Conservation (phyloP, 1,284 basidiomycete species). For the Austroboletus niveus region DNA sequence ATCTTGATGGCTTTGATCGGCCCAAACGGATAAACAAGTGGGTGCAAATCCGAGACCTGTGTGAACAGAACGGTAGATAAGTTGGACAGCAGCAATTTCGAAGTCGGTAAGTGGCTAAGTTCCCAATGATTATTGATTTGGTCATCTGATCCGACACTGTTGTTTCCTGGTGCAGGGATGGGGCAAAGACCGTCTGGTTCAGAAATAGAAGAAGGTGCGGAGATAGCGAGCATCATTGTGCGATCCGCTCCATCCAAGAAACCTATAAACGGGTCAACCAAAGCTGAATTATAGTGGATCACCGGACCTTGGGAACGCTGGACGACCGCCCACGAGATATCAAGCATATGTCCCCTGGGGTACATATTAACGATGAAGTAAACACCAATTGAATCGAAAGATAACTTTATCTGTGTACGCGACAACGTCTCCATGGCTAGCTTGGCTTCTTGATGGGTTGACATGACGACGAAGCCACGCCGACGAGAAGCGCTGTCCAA, state of each 20-base stretch:
- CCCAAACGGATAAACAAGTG: constrained; percentile 72
- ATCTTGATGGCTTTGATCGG: constrained; percentile 57
- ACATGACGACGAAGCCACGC: constrained; percentile 79
- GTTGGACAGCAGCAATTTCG: constrained; percentile 61
- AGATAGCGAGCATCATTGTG: constrained; percentile 53
- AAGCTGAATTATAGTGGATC: not conserved
- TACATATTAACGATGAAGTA: not conserved
- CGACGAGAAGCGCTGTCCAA: constrained; percentile 77
- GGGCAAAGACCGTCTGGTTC: constrained; percentile 26
- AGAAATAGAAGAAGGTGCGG: constrained; percentile 35
- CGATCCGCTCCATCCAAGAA: constrained; percentile 79
- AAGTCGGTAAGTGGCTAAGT: constrained; percentile 41
- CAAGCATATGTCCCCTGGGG: constrained; percentile 62
- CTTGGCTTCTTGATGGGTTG: constrained; percentile 63
- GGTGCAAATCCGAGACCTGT: constrained; percentile 61
- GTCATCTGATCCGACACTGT: constrained; percentile 3
- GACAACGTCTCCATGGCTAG: constrained; percentile 62
- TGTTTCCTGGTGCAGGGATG: constrained; percentile 3
- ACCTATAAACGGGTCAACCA: constrained; percentile 39
- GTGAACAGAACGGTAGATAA: constrained; percentile 67
- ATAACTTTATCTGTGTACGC: constrained; percentile 60
- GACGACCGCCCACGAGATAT: constrained; percentile 80
- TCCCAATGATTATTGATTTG: constrained; percentile 22
- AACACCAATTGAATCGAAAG: not conserved
- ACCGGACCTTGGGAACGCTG: constrained; percentile 70